Conservation (phyloP, 2,329 filamentous ascomycete species). For the Pyrenophora seminiperda region DNA sequence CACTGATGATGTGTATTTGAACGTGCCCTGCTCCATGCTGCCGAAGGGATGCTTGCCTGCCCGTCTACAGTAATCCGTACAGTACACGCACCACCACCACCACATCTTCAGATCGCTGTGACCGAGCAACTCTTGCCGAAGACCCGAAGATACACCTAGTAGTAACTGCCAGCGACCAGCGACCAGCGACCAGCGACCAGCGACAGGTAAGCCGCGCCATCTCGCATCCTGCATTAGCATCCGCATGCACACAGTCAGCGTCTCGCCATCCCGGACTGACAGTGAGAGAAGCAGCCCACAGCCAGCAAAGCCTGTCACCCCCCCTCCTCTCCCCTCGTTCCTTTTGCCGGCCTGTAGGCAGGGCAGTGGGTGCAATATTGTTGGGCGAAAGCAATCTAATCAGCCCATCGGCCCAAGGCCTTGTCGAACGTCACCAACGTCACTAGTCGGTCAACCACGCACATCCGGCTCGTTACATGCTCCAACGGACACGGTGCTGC, state of each 20-base stretch:
- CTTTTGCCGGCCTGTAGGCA: conserved; percentile 24
- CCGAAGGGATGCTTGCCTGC: conserved; percentile 23
- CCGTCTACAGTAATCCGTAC: conserved; percentile 8
- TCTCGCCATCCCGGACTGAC: conserved; percentile 17
- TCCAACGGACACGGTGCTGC: not conserved
- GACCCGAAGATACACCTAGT: too few species aligned
- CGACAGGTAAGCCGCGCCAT: conserved; percentile 20
- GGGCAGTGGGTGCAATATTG: conserved; percentile 4
- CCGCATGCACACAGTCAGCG: conserved; percentile 35
- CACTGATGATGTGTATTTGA: conserved; percentile 42
- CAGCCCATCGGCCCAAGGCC: conserved; percentile 5
- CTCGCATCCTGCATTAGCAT: not conserved
- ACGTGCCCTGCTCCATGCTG: conserved; percentile 34
- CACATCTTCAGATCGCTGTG: conserved; percentile 28
- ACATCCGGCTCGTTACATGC: not conserved
- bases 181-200: too few species aligned
- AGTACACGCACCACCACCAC: conserved; percentile 21
- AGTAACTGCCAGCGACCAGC: too few species aligned
- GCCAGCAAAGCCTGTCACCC: too few species aligned
- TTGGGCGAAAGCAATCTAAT: conserved; percentile 24
- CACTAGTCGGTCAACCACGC: conserved; percentile 1
- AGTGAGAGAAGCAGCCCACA: conserved; percentile 10
- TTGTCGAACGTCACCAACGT: conserved; percentile 7
- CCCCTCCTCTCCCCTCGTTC: conserved; percentile 14
- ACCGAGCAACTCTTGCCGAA: conserved; percentile 15